Percentiles rank a stretch among this genome's conserved stretches.
These are phyloP conservation scores for Saturnispora besseyi DNA, from an alignment of 805 yeast species.

Conservation along the genomic window DNA sequence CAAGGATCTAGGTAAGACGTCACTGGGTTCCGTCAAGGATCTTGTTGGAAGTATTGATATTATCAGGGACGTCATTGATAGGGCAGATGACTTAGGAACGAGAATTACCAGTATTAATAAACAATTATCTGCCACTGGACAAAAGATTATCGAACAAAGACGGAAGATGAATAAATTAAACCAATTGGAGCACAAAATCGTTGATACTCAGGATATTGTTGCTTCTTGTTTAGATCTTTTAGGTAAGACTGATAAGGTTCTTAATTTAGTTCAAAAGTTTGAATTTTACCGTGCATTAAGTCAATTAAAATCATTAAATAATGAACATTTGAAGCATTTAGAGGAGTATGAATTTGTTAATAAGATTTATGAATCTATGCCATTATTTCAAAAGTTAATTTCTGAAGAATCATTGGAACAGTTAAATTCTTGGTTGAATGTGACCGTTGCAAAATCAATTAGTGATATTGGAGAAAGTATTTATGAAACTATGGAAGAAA, in stretches of 20 bases:
- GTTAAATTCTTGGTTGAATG: slow-evolving; percentile 53
- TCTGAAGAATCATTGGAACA: slow-evolving; percentile 64
- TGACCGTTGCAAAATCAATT: slow-evolving; percentile 54
- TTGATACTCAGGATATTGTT: slow-evolving; percentile 61
- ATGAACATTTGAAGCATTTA: slow-evolving; percentile 54
- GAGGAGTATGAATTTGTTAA: slow-evolving; percentile 66
- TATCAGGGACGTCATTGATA: slow-evolving; percentile 50
- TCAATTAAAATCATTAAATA: slow-evolving; percentile 64
- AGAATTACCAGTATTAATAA: slow-evolving; percentile 49
- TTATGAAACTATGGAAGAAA: slow-evolving; percentile 42
- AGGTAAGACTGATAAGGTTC: slow-evolving; percentile 78
- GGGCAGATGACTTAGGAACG: slow-evolving; percentile 47
- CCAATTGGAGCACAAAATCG: slow-evolving; percentile 56
- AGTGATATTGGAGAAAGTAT: slow-evolving; percentile 47
- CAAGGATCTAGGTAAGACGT: slow-evolving; percentile 48
- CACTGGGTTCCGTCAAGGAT: slow-evolving; percentile 51
- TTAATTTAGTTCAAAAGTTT: slow-evolving; percentile 64
- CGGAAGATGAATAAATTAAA: slow-evolving; percentile 50
- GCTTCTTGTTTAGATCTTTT: slow-evolving; percentile 70
- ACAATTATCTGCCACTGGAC: slow-evolving; percentile 55
- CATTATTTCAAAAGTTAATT: slow-evolving; percentile 63
- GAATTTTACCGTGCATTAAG: slow-evolving; percentile 82
- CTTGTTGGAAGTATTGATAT: slow-evolving; percentile 51
- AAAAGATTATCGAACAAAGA: slow-evolving; percentile 53
- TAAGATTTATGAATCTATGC: slow-evolving; percentile 66